Evolutionary conservation across 441 rosid genomes (phyloP), one percentile per base, ranked within the genome.

Genomic region (Brassica balearica): DNA sequence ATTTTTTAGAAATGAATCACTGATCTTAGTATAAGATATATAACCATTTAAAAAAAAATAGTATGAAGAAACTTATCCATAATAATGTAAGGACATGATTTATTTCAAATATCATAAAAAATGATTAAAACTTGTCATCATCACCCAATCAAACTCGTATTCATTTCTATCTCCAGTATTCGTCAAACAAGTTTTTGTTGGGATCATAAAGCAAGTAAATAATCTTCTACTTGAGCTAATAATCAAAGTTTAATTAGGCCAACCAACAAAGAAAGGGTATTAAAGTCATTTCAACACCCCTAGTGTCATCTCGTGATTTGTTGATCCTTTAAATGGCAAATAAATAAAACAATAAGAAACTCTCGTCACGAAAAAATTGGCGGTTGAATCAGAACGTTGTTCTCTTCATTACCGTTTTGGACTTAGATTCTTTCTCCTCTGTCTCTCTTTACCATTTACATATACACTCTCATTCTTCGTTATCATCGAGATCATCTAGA

Each of bases 301-400:
- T 2, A 11, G 12, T 22, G 20, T 19, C 66, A 62, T 62, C 78
- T 79, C 72, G 82, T 74, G 82, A 74, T n/a, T 62, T 53, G 55
- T 68, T 38, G 19, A 55, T 68, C 55, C 72, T 11, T 5, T 79
- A 66, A 43, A 72, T 27, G 3, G 10, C 0, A 20, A 19, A 41
- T 19, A 9, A 58, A 75, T 22, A 48, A 19, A 63, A 29, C 8
- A 60, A 60, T 3, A 11, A 67, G 69, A 70, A 63, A 41, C 62
- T 43, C 46, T 38, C 8, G 48, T 34, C 20, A 12, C 29, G 20
- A 9, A 2, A 23, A 48, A 51, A 12, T 80, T 80, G 80, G 83
- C 83, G 83, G 83, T 80, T 67, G 83, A 80, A 75, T 23, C 67
- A 80, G 77, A 75, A 71, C 74, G 80, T 20, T 71, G 53, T 19